phyloP scores from a whole-genome alignment of 2,329 filamentous ascomycete species.

The Trichoderma afroharzianum region DNA sequence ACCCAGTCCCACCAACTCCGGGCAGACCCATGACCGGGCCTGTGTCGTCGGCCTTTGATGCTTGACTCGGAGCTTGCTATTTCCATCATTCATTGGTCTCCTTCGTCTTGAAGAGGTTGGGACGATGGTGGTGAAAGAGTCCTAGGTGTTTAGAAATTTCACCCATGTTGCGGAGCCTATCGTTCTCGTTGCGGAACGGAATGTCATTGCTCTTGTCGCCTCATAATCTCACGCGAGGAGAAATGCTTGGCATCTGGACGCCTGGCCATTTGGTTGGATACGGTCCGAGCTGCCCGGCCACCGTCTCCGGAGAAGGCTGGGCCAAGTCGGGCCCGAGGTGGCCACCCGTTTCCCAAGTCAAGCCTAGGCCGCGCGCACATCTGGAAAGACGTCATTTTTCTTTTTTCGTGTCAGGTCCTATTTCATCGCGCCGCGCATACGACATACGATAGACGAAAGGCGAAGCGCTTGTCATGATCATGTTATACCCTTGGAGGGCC shows the following conservation, averaged over 20 bases:
- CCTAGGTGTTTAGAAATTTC: not conserved
- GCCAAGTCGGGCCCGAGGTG: not conserved
- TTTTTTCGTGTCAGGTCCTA: not conserved
- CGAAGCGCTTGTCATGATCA: not conserved
- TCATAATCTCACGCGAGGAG: not conserved
- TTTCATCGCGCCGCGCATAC: not conserved
- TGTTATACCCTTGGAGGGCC: not conserved
- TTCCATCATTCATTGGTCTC: not conserved
- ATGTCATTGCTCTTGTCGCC: constrained; percentile 5
- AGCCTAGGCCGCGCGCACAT: not conserved
- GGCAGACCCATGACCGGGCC: not conserved
- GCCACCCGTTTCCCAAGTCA: not conserved
- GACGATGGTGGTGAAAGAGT: not conserved
- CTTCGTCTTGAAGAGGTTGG: not conserved
- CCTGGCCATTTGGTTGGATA: constrained; percentile 5
- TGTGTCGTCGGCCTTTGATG: not conserved
- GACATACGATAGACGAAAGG: not conserved
- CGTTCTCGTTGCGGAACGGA: not conserved
- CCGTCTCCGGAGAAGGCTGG: constrained; percentile 5
- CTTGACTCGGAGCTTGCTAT: not conserved
- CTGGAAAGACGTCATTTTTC: not conserved
- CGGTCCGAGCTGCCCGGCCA: constrained; percentile 6
- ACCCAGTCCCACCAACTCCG: not conserved
- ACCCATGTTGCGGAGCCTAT: not conserved
- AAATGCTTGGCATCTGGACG: not conserved